phyloP scores from a whole-genome alignment of 176 grass and related monocot genomes.

The Thalia dealbata region DNA sequence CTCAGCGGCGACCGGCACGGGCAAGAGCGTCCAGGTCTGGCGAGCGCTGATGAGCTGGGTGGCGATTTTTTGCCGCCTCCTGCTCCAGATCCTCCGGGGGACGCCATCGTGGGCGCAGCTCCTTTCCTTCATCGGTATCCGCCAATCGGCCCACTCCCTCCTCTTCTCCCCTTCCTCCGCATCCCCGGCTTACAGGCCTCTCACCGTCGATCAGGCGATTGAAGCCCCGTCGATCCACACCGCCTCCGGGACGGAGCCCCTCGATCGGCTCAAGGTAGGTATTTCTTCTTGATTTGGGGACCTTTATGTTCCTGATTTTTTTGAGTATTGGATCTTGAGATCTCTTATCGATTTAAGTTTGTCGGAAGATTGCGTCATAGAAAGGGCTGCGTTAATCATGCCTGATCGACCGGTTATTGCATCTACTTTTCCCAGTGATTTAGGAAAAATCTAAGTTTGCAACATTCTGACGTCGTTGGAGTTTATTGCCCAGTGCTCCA shows the following conservation, averaged over 20 bases:
- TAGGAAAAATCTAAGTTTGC: background rate
- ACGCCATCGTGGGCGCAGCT: conserved; percentile 80
- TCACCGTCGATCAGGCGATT: background rate
- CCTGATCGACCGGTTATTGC: background rate
- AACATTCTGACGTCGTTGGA: background rate
- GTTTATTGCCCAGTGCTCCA: background rate
- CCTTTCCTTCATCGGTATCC: conserved; percentile 86
- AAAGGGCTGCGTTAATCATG: background rate
- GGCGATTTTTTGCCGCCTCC: conserved; percentile 68
- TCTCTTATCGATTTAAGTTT: background rate
- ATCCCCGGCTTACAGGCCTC: conserved; percentile 2
- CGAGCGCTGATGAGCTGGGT: conserved; percentile 69
- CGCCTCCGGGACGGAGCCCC: background rate
- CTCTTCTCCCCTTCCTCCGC: conserved; percentile 18
- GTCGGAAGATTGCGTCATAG: background rate
- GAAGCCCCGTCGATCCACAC: background rate
- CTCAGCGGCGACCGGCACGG: conserved; percentile 40
- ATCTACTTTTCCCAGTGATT: background rate
- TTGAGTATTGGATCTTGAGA: background rate
- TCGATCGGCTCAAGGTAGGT: conserved; percentile 28
- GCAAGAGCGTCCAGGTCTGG: conserved; percentile 69
- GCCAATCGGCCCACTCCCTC: conserved; percentile 62
- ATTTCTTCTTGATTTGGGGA: background rate
- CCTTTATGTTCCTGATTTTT: background rate
- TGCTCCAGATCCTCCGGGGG: conserved; percentile 83